Evolutionary conservation across 805 yeast genomes (phyloP), one percentile per base, ranked within the genome.

Genomic region (Yarrowia yakushimensis): DNA sequence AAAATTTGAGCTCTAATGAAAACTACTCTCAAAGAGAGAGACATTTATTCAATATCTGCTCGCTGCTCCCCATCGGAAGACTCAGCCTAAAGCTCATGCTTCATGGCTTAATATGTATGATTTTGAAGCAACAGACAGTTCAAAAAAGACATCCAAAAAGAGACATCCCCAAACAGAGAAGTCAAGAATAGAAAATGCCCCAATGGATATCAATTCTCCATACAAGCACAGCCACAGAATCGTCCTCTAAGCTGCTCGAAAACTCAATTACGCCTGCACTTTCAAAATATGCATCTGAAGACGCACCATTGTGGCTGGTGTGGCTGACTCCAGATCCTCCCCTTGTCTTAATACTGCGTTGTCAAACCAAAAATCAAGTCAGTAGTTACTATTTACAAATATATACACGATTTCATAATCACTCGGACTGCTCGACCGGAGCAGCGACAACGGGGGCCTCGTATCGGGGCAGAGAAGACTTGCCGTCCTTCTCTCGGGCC

Each of bases 401-500:
- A 52, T 52, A 52, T 52, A 52, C 59, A 50, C 59, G 57, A 13
- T 31, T 48, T 34, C 5, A 17, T 10, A 23, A n/a, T 48, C 34
- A 48, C 30, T 33, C 57, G 31, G 57, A 3, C 59, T 52, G 33
- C 59, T 52, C 33, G 43, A 18, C 17, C 28, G 59, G 43, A 36
- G 59, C 43, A 52, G 45, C 54, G 25, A 30, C 5, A 4, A 50
- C 57, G 31, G 46, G 48, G 20, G 61, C 30, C 36, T 28, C 61
- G 48, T 28, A 55, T 22, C 61, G 48, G 37, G 61, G 61, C 34
- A 55, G 48, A 39, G 61, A 55, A 22, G 61, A 55, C 61, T 55
- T 55, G 48, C 61, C 61, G 39, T 55, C 48, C 39, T 41, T 41
- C 39, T 55, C 61, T 28, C 61, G 61, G 28, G 61, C 48, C 37